phyloP scores from a whole-genome alignment of 2,329 filamentous ascomycete species.

The Juglanconis sp. region DNA sequence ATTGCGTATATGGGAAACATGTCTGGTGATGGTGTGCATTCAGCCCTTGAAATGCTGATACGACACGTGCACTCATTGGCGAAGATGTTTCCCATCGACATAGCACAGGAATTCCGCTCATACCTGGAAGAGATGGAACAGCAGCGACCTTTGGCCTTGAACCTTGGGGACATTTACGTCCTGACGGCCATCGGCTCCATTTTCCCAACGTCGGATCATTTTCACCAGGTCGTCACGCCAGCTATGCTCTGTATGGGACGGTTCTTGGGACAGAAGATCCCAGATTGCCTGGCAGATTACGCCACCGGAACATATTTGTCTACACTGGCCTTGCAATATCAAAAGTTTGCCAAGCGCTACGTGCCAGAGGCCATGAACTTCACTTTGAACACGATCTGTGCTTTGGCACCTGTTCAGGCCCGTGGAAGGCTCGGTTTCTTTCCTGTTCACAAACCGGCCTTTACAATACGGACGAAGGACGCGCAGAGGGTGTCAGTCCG shows the following conservation, averaged over 20 bases:
- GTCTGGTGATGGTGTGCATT: conserved; percentile 52
- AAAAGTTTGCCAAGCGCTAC: conserved; percentile 78
- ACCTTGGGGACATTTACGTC: conserved; percentile 72
- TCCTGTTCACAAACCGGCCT: conserved; percentile 56
- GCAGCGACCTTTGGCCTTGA: conserved; percentile 49
- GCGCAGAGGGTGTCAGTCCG: conserved; percentile 40
- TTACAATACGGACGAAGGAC: conserved; percentile 47
- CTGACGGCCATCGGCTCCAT: conserved; percentile 79
- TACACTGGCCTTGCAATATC: conserved; percentile 77
- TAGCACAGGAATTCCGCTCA: conserved; percentile 73
- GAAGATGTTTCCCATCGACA: conserved; percentile 76
- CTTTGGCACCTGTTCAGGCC: conserved; percentile 57
- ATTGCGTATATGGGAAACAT: conserved; percentile 48
- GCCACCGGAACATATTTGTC: conserved; percentile 75
- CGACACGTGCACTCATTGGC: conserved; percentile 91
- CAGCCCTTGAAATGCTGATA: conserved; percentile 72
- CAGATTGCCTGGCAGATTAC: conserved; percentile 63
- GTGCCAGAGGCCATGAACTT: conserved; percentile 87
- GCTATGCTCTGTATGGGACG: conserved; percentile 80
- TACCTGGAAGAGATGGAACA: conserved; percentile 59
- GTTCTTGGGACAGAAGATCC: conserved; percentile 75
- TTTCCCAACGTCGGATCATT: conserved; percentile 95
- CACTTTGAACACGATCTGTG: conserved; percentile 67
- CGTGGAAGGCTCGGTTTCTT: conserved; percentile 51
- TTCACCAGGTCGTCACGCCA: conserved; percentile 91